Evolutionary conservation across 148 eudicot genomes (phyloP), one percentile per base, ranked within the genome.

Genomic region (Diospyros kaki): DNA sequence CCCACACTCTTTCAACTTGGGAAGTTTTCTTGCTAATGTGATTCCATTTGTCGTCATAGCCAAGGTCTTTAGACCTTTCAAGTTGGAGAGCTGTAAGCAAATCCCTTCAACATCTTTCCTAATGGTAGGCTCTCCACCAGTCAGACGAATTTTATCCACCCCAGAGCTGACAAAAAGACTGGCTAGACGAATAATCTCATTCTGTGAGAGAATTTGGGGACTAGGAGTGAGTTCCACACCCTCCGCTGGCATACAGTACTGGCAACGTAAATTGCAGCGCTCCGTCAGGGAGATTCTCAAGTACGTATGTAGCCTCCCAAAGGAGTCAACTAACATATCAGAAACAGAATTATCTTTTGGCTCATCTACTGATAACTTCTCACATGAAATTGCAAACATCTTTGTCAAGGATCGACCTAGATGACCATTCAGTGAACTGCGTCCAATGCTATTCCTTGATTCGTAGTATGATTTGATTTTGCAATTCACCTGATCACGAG

Each of bases 201-300:
- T 80, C 68, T 69, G 85, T 5, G 98, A 87, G 75, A 94, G 90
- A 67, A 94, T 75, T 62, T 87, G 79, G 56, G 90, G 67, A 53
- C 76, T 77, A 51, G 92, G 89, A 77, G 91, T 92, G 80, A 94
- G 97, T 80, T 91, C 97, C 73, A 85, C 96, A 66, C 98, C 98
- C 76, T 94, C 97, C 61, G 90, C 87, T 43, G 98, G 98, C 98
- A 94, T 94, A 79, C 98, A 94, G 68, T 94, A 94, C 52, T 94
- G 97, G 79, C 98, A 94, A 79, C 98, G 84, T 68, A 94, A 87
- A 84, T 94, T 94, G 86, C 98, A 94, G 45, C 98, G 95, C 78
- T 94, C 98, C 4, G 98, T 87, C 79, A 94, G 76, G 44, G 98
- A 91, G 75, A 94, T 92, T 72, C 98, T 86, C 82, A 94, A 85